Evolutionary conservation across 116 monocot species (phyloP).

Genomic region (Phalaenopsis hybrid): DNA sequence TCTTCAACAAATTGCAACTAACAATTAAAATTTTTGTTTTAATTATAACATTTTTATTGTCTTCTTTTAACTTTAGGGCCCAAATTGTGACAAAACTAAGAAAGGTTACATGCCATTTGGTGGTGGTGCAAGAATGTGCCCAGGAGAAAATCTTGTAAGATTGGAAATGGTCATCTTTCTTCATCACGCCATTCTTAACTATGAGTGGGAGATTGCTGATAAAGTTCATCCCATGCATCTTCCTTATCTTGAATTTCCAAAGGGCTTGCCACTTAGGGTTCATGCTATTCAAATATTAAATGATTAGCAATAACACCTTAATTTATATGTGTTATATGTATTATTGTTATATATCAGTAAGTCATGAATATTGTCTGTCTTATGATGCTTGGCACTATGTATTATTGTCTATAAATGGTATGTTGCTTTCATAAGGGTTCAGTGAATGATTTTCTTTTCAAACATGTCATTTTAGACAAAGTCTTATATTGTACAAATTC

Average conservation of each 20-base stretch:
- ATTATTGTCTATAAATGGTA: too few relatives aligned
- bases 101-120: slow-evolving; percentile 25
- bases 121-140: slow-evolving; percentile 16
- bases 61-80: neutral
- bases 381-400: too few relatives aligned
- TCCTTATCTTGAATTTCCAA: neutral
- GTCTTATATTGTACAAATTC: too few relatives aligned
- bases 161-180: slow-evolving; percentile 16
- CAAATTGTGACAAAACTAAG: neutral
- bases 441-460: too few relatives aligned
- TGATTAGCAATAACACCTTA: too few relatives aligned
- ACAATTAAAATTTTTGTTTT: neutral
- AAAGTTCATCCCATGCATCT: neutral
- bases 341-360: too few relatives aligned
- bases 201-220: neutral
- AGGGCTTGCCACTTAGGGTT: neutral
- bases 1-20: neutral
- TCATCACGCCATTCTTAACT: slow-evolving; percentile 7
- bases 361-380: too few relatives aligned
- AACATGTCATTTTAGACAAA: too few relatives aligned
- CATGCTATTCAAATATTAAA: too few relatives aligned
- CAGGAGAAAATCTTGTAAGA: slow-evolving; percentile 19
- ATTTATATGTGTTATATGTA: too few relatives aligned
- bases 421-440: too few relatives aligned
- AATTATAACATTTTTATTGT: too few relatives aligned